Percentiles rank a stretch among this genome's conserved stretches.
These are phyloP conservation scores for Phytophthora pluvialis DNA, from an alignment of 352 stramenopile genomes.

Conservation along the genomic window DNA sequence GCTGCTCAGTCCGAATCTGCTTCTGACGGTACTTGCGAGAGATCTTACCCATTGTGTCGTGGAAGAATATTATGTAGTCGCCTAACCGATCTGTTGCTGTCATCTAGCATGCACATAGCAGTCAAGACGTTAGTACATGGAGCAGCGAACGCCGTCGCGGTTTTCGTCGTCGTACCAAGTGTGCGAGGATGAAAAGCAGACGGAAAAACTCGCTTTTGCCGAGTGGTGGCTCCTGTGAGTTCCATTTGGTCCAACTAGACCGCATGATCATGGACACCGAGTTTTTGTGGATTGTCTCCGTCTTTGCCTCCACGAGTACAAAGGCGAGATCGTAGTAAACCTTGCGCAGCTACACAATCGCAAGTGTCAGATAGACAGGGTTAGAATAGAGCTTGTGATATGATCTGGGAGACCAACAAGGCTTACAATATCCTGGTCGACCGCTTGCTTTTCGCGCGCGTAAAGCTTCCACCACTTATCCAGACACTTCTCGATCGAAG, in stretches of 20 bases:
- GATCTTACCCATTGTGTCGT: conserved; percentile 72
- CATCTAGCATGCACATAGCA: conserved; percentile 47
- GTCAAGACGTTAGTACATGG: conserved; percentile 2
- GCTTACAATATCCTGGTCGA: conserved; percentile 65
- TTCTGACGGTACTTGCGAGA: conserved; percentile 57
- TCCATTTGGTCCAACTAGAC: conserved; percentile 75
- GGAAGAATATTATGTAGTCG: conserved; percentile 82
- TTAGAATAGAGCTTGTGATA: not conserved
- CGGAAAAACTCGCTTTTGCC: conserved; percentile 64
- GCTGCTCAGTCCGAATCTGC: conserved; percentile 25
- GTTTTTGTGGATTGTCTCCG: conserved; percentile 80
- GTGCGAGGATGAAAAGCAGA: conserved; percentile 73
- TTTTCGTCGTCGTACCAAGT: conserved; percentile 53
- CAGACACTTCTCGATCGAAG: conserved; percentile 83
- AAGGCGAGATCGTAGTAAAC: conserved; percentile 79
- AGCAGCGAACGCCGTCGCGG: not conserved
- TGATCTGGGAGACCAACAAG: not conserved
- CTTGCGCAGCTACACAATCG: conserved; percentile 47
- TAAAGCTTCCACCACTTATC: conserved; percentile 72
- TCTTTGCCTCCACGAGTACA: conserved; percentile 79
- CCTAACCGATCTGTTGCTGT: conserved; percentile 66
- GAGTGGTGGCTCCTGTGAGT: conserved; percentile 56
- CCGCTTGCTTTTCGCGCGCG: conserved; percentile 36
- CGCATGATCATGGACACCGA: conserved; percentile 81
- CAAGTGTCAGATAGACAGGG: not conserved